Evolutionary conservation across 768 basidiomycete genomes (phyloP), one percentile per base, ranked within the genome.

Genomic region (Tulasnella sp.): DNA sequence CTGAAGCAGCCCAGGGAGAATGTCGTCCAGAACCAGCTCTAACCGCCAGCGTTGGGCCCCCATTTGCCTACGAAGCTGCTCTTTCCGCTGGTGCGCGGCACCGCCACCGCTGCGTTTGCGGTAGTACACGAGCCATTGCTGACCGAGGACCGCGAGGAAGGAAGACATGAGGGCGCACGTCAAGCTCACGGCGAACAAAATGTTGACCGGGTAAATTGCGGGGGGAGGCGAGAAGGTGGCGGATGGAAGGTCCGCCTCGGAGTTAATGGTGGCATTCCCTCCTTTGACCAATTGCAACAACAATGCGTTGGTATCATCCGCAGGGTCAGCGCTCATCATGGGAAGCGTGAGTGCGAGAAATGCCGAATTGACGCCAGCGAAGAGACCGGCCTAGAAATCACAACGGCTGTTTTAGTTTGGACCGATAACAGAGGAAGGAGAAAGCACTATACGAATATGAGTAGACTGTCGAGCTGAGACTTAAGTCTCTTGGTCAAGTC

Each of bases 311-410:
- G 64, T 69, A 37, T 69, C 64, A 69, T 34, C 64, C 4, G 64
- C 64, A 8, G 64, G 64, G 64, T 69, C 64, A 14, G 64, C 64
- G 64, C 64, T 69, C 64, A 69, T 28, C 64, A 69, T 69, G n/a
- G 64, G 64, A 69, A 69, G 64, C n/a, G 64, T 69, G 31, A 69
- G 64, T 5, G 64, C 64, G 34, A 69, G 64, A 34, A 69, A 69
- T 9, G 64, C 64, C 9, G 64, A 69, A 69, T 69, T 69, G 64
- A 69, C 64, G 4, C 64, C 64, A 14, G 64, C 64, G 11, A 69
- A 69, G 31, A 69, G 64, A 69, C 64, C 64, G 28, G 64, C 64
- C 64, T 69, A n/a, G 16, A n/a, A 24, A 37, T 34, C 64, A 69
- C 16, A 69, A n/a, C 16, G 34, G 12, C 3, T 28, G 4, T 69